A percentile compares a stretch with the other conserved stretches of the same genome.
Evolutionary conservation across 2,329 filamentous ascomycete genomes (phyloP).

Genomic region (Aspergillus ochraceus): DNA sequence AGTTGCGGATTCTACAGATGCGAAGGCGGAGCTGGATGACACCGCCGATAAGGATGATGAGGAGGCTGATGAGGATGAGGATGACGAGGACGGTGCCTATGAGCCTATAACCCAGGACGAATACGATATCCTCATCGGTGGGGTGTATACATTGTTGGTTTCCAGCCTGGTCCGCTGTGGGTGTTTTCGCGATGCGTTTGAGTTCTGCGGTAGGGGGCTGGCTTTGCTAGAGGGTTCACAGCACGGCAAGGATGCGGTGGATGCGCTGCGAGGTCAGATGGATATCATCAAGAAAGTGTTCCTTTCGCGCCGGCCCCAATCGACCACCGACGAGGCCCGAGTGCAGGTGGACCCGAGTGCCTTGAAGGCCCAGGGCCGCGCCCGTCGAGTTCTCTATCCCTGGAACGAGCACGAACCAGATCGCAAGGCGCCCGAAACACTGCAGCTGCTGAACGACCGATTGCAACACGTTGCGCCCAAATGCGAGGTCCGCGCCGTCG

Average conservation of each 20-base stretch:
- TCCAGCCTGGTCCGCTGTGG: constrained; percentile 37
- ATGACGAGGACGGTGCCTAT: constrained; percentile 43
- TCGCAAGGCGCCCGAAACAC: constrained; percentile 52
- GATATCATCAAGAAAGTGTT: constrained; percentile 28
- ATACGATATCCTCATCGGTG: constrained; percentile 36
- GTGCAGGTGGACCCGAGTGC: constrained; percentile 29
- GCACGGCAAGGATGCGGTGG: constrained; percentile 2
- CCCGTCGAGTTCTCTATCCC: constrained; percentile 58
- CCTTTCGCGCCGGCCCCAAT: constrained; percentile 13
- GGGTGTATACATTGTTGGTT: constrained; percentile 40
- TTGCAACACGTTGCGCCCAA: constrained; percentile 72
- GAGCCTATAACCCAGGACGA: constrained; percentile 32
- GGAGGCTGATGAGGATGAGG: constrained; percentile 35
- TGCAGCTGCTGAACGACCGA: constrained; percentile 70
- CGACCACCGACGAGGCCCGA: background rate
- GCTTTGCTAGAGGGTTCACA: constrained; percentile 17
- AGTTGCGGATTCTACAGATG: constrained; percentile 29
- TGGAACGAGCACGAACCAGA: constrained; percentile 65
- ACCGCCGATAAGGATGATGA: constrained; percentile 11
- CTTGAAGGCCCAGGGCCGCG: constrained; percentile 41
- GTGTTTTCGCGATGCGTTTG: constrained; percentile 44
- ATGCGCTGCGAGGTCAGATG: constrained; percentile 29
- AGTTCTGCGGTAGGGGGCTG: constrained; percentile 37
- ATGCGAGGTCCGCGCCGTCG: constrained; percentile 73
- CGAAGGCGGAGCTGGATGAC: constrained; percentile 10